These are phyloP conservation scores for Populus trichocarpa DNA, from an alignment of 441 rosid genomes.

Conservation along the genomic window DNA sequence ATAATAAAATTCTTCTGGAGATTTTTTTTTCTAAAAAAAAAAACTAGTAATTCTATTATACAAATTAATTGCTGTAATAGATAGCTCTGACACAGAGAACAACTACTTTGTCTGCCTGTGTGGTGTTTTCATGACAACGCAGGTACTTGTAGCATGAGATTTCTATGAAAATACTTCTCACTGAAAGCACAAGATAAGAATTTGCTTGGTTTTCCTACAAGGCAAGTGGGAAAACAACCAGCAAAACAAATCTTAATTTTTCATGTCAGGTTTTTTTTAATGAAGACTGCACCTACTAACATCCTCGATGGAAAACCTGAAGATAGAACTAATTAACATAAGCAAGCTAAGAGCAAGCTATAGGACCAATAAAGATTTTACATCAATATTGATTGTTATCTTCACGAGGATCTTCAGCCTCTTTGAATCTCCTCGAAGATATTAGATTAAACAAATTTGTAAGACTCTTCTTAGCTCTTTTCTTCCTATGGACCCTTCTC, in stretches of 20 bases:
- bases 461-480: slow-evolving; percentile 51
- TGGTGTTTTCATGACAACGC: not conserved
- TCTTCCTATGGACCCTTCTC: slow-evolving; percentile 23
- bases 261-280: not conserved
- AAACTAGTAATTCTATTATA: no score
- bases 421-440: slow-evolving; percentile 42
- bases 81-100: not conserved
- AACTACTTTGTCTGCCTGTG: not conserved
- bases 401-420: slow-evolving; percentile 19
- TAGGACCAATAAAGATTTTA: not conserved
- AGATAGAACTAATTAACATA: not conserved
- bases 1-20: no score
- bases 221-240: not conserved
- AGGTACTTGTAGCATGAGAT: not conserved
- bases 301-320: slow-evolving; percentile 3
- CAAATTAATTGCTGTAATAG: not conserved
- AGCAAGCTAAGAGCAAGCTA: not conserved
- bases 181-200: not conserved
- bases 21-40: no score
- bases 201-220: not conserved
- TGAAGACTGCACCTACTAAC: not conserved
- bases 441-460: slow-evolving; percentile 52
- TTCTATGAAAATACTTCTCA: not conserved
- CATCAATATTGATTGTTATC: slow-evolving; percentile 14
- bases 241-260: not conserved